Evolutionary conservation across 2,329 filamentous ascomycete genomes (phyloP), one percentile per base, ranked within the genome.

Genomic region (Lithohypha guttulata): DNA sequence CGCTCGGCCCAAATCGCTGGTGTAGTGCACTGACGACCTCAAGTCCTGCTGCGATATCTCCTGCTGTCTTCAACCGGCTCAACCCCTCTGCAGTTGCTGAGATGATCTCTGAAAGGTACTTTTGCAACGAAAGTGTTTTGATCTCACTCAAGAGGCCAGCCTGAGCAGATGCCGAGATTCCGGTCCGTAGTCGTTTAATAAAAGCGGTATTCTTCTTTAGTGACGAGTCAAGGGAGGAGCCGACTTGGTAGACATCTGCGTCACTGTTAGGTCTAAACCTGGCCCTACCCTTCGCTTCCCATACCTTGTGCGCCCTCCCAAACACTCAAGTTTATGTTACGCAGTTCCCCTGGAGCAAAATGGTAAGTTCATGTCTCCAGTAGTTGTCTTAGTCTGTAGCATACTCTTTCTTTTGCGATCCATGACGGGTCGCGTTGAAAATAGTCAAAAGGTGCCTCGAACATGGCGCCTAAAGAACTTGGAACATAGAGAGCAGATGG

Each of bases 201-300:
- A 96, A 95, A 50, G 87, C 86, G 3, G 89, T 96, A 55, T 96
- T 96, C 69, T 95, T 96, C 67, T 94, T 95, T 60, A 96, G 71
- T 36, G 87, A 91, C 37, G 89, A 94, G 62, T 96, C 89, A 55
- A 96, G 79, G 20, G 83, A 81, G 56, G 75, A 73, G 60, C 76
- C 79, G 51, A 91, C 78, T 39, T 75, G 64, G 55, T 93, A 85
- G 46, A 93, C 66, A 67, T 84, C 86, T 93, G 50, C 22, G 31
- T 22, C n/a, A 11, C 30, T 23, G 23, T 39, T 31, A 39, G 35
- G 18, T 10, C 17, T n/a, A 4, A 7, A n/a, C 18, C 20, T 4
- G 7, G 6, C 7, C 3, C 15, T 11, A 13, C 4, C 48, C 37
- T 42, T 38, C 30, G 43, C 33, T 46, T 27, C 34, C 37, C 57